Base-by-base conservation (phyloP, 768 basidiomycete species). In the Ramaria rubella region DNA sequence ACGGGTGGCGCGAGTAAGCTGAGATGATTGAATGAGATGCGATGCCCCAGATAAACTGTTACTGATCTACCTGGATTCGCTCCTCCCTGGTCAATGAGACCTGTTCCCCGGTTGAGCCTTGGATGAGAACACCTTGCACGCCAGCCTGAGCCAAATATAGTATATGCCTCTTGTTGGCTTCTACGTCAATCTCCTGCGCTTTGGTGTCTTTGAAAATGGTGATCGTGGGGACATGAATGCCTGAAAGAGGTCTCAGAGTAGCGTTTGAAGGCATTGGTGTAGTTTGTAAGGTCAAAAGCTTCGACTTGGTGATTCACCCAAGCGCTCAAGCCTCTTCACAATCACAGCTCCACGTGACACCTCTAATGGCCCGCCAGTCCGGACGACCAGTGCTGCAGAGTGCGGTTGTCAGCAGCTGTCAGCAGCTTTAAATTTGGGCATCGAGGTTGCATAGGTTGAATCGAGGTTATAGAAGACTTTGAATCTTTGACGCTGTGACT, bases 1-100 rank as follows among this genome's bases (percentile, higher is more conserved):
- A 44, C 94, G 81, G 23, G 86, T 83, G 2, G 81, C 75, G 21
- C 55, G 55, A 61, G 69, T 66, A 40, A 75, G 60, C n/a, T 60
- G 57, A 29, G 59, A 69, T 63, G 55, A 14, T 59, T 59, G 17
- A 57, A 55, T n/a, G 26, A 55, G 11, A n/a, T n/a, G n/a, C n/a
- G n/a, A n/a, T n/a, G n/a, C n/a, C n/a, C 52, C 23, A 5, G 21
- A 21, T 40, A 40, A 24, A 55, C 23, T 9, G 12, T 45, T 17
- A 27, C 9, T n/a, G 5, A 45, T 64, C 54, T 51, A 71, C 68
- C 49, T 61, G 50, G 27, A 57, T 62, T 31, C 64, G 55, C 56
- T 72, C 70, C 30, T 68, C 66, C 9, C 61, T n/a, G 36, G 61
- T 67, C 8, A 69, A 61, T 2, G 66, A 50, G 15, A 68, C 65